These are phyloP conservation scores for Thymus quinquecostatus DNA, from an alignment of 257 asterid species.

Conservation along the genomic window DNA sequence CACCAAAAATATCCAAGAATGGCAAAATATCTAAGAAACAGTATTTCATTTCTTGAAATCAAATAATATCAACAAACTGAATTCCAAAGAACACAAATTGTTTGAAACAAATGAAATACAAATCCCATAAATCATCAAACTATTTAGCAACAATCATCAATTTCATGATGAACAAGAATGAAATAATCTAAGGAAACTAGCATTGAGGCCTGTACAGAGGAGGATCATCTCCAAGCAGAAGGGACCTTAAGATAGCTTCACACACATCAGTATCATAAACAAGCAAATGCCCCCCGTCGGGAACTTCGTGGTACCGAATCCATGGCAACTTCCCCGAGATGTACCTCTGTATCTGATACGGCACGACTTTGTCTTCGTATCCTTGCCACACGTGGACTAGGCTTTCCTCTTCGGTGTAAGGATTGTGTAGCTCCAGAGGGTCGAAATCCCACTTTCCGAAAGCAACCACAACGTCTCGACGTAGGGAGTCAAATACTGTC, in stretches of 20 bases:
- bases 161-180: constrained; percentile 37
- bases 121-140: constrained; percentile 33
- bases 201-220: constrained; percentile 57
- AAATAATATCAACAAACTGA: neutral
- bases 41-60: too few relatives aligned
- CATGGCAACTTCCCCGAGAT: constrained; percentile 72
- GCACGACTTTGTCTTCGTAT: constrained; percentile 52
- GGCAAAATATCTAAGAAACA: too few relatives aligned
- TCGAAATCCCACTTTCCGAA: constrained; percentile 94
- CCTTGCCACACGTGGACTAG: constrained; percentile 65
- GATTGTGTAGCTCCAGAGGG: constrained; percentile 67
- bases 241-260: constrained; percentile 88
- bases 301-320: constrained; percentile 91
- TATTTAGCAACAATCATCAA: constrained; percentile 46
- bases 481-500: constrained; percentile 65
- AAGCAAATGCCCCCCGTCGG: constrained; percentile 87
- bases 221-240: constrained; percentile 78
- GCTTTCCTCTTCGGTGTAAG: constrained; percentile 47
- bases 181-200: constrained; percentile 18
- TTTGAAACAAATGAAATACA: constrained; percentile 30
- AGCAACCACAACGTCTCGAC: constrained; percentile 75
- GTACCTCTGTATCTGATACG: constrained; percentile 65
- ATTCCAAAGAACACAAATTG: constrained; percentile 26
- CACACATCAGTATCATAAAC: constrained; percentile 80
- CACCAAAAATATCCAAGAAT: too few relatives aligned